These are phyloP conservation scores for Pichia pseudocactophila DNA, from an alignment of 805 yeast genomes.

Conservation along the genomic window DNA sequence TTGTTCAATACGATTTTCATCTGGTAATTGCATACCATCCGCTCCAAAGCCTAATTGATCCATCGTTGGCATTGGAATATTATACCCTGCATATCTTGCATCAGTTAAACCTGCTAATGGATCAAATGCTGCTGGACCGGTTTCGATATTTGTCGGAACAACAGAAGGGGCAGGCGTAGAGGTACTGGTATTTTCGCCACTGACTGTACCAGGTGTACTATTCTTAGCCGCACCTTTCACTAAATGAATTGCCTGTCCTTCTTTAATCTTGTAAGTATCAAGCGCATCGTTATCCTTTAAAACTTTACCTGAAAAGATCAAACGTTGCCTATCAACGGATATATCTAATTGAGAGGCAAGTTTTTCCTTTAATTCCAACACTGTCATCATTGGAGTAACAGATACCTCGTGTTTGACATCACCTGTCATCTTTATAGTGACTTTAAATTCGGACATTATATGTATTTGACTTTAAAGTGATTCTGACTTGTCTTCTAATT, in stretches of 20 bases:
- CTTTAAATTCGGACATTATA: slow-evolving; percentile 13
- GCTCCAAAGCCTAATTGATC: slow-evolving; percentile 59
- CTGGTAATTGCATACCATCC: slow-evolving; percentile 80
- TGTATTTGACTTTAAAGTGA: neutral
- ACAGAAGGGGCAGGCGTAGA: slow-evolving; percentile 18
- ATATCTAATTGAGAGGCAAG: slow-evolving; percentile 55
- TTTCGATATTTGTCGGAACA: slow-evolving; percentile 71
- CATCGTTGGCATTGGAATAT: slow-evolving; percentile 77
- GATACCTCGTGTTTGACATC: slow-evolving; percentile 69
- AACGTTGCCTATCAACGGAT: slow-evolving; percentile 72
- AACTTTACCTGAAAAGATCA: slow-evolving; percentile 91
- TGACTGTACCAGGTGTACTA: slow-evolving; percentile 11
- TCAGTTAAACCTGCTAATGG: slow-evolving; percentile 90
- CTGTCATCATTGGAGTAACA: slow-evolving; percentile 45
- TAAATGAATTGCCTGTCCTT: slow-evolving; percentile 81
- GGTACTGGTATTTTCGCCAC: slow-evolving; percentile 12
- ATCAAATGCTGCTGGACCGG: slow-evolving; percentile 85
- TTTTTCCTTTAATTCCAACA: slow-evolving; percentile 58
- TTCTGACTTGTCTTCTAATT: no score
- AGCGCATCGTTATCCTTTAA: slow-evolving; percentile 76
- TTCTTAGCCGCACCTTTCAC: slow-evolving; percentile 64
- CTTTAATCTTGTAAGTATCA: slow-evolving; percentile 67
- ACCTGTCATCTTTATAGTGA: slow-evolving; percentile 39
- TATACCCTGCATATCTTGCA: slow-evolving; percentile 89
- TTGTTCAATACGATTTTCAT: slow-evolving; percentile 61